Evolutionary conservation across 2,329 filamentous ascomycete genomes (phyloP).

Genomic region (Apiospora sp.): DNA sequence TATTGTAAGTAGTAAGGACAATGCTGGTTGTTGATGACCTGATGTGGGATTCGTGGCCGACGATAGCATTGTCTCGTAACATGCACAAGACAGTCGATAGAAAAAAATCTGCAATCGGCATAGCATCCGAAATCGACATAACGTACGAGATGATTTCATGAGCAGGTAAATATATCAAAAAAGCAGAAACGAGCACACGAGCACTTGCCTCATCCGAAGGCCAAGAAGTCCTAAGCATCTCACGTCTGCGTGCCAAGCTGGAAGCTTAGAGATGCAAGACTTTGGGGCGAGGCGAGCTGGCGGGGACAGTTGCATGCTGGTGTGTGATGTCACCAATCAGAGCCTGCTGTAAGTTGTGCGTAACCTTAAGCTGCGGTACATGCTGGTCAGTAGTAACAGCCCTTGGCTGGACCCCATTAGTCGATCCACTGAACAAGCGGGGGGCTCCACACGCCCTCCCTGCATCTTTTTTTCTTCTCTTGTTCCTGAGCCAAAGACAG

Average conservation of each 20-base stretch:
- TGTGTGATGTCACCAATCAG: constrained; percentile 17
- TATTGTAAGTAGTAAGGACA: not conserved
- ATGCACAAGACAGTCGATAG: not conserved
- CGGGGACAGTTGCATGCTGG: constrained; percentile 3
- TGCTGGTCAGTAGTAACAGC: not conserved
- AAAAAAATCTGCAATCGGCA: not conserved
- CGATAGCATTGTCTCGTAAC: not conserved
- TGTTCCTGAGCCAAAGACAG: constrained; percentile 24
- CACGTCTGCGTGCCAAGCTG: constrained; percentile 2
- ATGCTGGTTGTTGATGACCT: not conserved
- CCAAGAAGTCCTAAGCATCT: not conserved
- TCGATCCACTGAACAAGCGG: not conserved
- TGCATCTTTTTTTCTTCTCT: constrained; percentile 1
- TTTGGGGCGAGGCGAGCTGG: constrained; percentile 10
- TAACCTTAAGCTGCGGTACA: not conserved
- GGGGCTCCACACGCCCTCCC: not conserved
- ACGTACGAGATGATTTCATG: constrained; percentile 5
- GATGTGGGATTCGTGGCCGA: not conserved
- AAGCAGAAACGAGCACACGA: constrained; percentile 3
- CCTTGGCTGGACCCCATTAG: not conserved
- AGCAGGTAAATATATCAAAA: not conserved
- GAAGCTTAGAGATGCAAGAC: not conserved
- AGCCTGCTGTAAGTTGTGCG: not conserved
- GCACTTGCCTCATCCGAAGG: not conserved
- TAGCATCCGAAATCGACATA: not conserved